Evolutionary conservation across 768 basidiomycete genomes (phyloP).

Genomic region (Suillus placidus): DNA sequence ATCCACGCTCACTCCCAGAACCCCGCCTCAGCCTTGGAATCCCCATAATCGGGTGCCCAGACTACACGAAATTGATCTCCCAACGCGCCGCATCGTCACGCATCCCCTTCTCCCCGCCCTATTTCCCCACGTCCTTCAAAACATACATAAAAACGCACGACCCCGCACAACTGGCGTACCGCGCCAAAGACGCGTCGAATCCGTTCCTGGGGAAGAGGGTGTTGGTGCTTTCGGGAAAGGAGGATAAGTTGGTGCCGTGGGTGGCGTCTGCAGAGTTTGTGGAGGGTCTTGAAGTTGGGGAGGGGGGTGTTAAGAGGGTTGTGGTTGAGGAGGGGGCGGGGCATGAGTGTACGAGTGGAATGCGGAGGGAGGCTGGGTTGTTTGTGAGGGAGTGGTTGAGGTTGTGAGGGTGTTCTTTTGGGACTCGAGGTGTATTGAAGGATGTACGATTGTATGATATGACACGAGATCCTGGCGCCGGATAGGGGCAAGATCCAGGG

Average conservation of each 20-base stretch:
- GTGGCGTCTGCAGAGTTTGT: no score
- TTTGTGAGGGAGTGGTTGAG: conserved; percentile 32
- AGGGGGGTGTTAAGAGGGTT: conserved; percentile 58
- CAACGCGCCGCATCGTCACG: conserved; percentile 52
- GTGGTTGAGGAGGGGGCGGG: conserved; percentile 57
- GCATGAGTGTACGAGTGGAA: conserved; percentile 62
- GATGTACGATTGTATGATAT: no score
- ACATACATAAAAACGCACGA: conserved; percentile 49
- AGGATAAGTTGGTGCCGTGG: no score
- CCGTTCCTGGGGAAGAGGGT: no score
- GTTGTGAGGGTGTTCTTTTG: neutral
- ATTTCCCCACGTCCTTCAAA: conserved; percentile 58
- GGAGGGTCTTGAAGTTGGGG: no score
- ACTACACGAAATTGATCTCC: conserved; percentile 59
- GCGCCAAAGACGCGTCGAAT: conserved; percentile 39
- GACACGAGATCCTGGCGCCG: no score
- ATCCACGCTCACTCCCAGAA: conserved; percentile 35
- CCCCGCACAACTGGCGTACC: conserved; percentile 47
- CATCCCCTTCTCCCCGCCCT: conserved; percentile 50
- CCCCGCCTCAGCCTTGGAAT: conserved; percentile 48
- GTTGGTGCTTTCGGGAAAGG: no score
- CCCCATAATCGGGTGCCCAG: conserved; percentile 71
- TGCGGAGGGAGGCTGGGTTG: conserved; percentile 51
- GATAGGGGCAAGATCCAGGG: no score
- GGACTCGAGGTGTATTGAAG: neutral